A percentile compares a stretch with the other conserved stretches of the same genome.
These are phyloP conservation scores for Mucor indicus DNA, from an alignment of 371 early-diverging fungal species.

Conservation along the genomic window DNA sequence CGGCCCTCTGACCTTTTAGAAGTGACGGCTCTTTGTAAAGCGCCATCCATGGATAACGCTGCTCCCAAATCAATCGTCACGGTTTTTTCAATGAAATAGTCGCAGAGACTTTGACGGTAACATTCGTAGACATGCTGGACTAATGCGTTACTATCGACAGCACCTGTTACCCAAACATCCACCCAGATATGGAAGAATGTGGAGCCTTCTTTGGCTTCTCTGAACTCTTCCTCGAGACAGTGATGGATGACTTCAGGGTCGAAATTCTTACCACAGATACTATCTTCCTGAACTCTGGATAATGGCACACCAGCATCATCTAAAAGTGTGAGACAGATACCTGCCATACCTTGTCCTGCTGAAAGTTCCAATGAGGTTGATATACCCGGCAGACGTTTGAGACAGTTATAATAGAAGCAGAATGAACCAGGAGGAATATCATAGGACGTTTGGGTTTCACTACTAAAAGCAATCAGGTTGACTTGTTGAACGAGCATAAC, in stretches of 20 bases:
- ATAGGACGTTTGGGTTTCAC: slow-evolving; percentile 3
- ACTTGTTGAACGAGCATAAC: neutral
- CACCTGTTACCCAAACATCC: slow-evolving; percentile 73
- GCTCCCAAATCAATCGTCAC: slow-evolving; percentile 44
- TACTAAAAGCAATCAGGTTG: neutral
- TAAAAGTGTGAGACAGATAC: slow-evolving; percentile 63
- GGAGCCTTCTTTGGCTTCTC: slow-evolving; percentile 19
- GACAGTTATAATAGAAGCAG: slow-evolving; percentile 50
- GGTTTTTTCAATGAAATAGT: slow-evolving; percentile 70
- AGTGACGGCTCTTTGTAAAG: slow-evolving; percentile 12
- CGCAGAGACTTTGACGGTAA: slow-evolving; percentile 64
- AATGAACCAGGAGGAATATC: slow-evolving; percentile 18
- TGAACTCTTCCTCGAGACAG: slow-evolving; percentile 34
- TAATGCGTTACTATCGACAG: slow-evolving; percentile 53
- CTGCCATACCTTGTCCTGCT: slow-evolving; percentile 72
- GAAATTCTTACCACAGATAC: slow-evolving; percentile 13
- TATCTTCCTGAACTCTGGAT: slow-evolving; percentile 17
- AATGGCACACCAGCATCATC: slow-evolving; percentile 42
- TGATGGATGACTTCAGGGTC: slow-evolving; percentile 25
- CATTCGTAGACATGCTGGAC: slow-evolving; percentile 55
- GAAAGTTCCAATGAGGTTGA: slow-evolving; percentile 33
- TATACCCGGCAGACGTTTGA: slow-evolving; percentile 34
- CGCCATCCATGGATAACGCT: slow-evolving; percentile 16
- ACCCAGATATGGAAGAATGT: slow-evolving; percentile 49
- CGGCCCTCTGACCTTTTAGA: slow-evolving; percentile 13